These are phyloP conservation scores for Scenedesmus sp. DNA, from an alignment of 163 green algal genomes.

Conservation along the genomic window DNA sequence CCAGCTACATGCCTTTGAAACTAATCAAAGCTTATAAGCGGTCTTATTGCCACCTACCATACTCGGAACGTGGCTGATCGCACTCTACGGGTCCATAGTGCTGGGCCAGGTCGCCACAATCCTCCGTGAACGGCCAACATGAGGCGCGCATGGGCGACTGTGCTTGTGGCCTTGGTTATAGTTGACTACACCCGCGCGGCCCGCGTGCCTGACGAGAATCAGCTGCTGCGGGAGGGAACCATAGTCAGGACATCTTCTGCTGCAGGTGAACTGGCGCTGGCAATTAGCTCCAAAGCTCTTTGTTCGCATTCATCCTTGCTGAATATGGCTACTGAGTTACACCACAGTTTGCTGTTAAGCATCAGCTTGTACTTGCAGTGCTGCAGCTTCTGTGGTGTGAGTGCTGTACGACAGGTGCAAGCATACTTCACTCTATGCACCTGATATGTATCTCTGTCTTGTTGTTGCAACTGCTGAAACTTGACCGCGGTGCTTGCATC, in stretches of 20 bases:
- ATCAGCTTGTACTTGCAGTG: background rate
- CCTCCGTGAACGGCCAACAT: background rate
- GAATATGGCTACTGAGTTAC: background rate
- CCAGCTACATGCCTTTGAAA: too few species aligned
- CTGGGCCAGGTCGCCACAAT: background rate
- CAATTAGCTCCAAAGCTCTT: background rate
- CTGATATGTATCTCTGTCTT: background rate
- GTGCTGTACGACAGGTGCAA: background rate
- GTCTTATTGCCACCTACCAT: too few species aligned
- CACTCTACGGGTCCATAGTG: background rate
- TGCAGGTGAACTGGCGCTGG: background rate
- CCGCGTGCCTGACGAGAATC: background rate
- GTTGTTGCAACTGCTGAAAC: background rate
- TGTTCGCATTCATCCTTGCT: background rate
- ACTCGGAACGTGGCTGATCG: slow-evolving; percentile 20
- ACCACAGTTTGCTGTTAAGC: background rate
- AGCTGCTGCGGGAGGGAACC: background rate
- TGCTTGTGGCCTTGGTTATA: background rate
- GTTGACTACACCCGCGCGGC: background rate
- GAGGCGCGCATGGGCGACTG: background rate
- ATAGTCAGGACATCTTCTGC: background rate
- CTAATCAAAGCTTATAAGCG: too few species aligned
- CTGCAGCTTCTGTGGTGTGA: background rate
- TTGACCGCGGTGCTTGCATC: background rate
- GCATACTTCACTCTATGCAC: background rate